A percentile compares a stretch with the other conserved stretches of the same genome.
Evolutionary conservation across 1,139 yeast genomes (phyloP).

Genomic region (Barnettozyma hawaiiensis): DNA sequence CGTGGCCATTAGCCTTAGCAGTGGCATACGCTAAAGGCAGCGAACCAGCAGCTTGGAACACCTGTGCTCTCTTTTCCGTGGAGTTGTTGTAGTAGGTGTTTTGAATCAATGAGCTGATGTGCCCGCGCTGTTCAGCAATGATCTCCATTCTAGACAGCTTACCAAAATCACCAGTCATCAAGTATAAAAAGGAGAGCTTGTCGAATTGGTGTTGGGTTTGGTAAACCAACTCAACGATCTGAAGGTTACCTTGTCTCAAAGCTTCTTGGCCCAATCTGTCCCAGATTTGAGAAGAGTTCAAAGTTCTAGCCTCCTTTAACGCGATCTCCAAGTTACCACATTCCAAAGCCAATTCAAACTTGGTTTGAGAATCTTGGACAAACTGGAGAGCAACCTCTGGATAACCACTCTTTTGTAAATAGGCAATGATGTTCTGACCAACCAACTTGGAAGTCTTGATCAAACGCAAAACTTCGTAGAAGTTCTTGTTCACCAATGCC

Average conservation of each 20-base stretch:
- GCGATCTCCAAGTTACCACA: constrained; percentile 88
- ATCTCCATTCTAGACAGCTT: constrained; percentile 79
- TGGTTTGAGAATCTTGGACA: constrained; percentile 92
- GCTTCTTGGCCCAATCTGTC: constrained; percentile 83
- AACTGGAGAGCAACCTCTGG: constrained; percentile 94
- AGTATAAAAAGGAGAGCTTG: constrained; percentile 81
- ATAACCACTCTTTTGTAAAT: constrained; percentile 90
- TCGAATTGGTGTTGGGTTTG: constrained; percentile 87
- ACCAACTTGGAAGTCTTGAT: constrained; percentile 87
- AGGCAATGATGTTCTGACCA: constrained; percentile 95
- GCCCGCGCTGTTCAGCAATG: constrained; percentile 87
- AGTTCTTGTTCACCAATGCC: constrained; percentile 84
- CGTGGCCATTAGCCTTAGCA: constrained; percentile 83
- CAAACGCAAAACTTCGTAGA: constrained; percentile 85
- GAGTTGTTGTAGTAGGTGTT: constrained; percentile 77
- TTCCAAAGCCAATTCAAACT: constrained; percentile 92
- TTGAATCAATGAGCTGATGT: constrained; percentile 72
- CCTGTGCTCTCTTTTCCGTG: constrained; percentile 67
- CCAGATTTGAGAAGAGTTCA: constrained; percentile 71
- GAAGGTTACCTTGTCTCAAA: constrained; percentile 79
- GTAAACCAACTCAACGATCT: constrained; percentile 79
- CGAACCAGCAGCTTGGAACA: constrained; percentile 74
- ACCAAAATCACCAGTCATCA: constrained; percentile 72
- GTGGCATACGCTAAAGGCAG: constrained; percentile 88
- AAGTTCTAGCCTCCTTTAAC: constrained; percentile 76